Percentiles rank a stretch among this genome's conserved stretches.
Evolutionary conservation across 1,284 basidiomycete genomes (phyloP).

Genomic region (Crepidotus sp.): DNA sequence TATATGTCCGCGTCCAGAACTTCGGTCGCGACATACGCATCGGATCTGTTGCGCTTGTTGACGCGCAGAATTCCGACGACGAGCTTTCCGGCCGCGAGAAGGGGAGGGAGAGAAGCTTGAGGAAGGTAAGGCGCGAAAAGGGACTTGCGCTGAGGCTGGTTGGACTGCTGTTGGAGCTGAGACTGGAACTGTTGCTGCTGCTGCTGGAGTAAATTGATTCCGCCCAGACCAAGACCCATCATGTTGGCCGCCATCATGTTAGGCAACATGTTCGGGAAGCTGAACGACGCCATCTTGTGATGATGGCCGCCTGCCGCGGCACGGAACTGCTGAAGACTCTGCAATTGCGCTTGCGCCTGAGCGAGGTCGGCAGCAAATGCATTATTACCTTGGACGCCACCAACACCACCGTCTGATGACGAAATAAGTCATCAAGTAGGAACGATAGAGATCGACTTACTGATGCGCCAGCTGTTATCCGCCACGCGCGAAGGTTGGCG

Average conservation of each 20-base stretch:
- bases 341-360: slow-evolving; percentile 93
- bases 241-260: slow-evolving; percentile 94
- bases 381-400: slow-evolving; percentile 54
- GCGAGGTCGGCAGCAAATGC: slow-evolving; percentile 76
- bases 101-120: slow-evolving; percentile 92
- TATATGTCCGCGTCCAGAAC: slow-evolving; percentile 99
- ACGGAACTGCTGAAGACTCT: slow-evolving; percentile 94
- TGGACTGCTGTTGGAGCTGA: slow-evolving; percentile 83
- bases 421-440: slow-evolving; percentile 18
- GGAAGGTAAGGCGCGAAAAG: slow-evolving; percentile 98
- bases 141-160: slow-evolving; percentile 92
- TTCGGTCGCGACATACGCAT: slow-evolving; percentile 99
- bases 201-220: slow-evolving; percentile 73
- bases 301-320: slow-evolving; percentile 92
- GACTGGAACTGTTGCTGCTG: slow-evolving; percentile 87
- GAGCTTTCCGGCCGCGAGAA: slow-evolving; percentile 96
- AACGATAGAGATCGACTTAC: slow-evolving; percentile 34
- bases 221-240: slow-evolving; percentile 79
- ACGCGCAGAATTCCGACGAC: slow-evolving; percentile 97
- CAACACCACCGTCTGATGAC: slow-evolving; percentile 60
- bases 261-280: slow-evolving; percentile 93
- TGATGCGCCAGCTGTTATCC: slow-evolving; percentile 84
- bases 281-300: slow-evolving; percentile 95
- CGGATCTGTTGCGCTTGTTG: slow-evolving; percentile 98
- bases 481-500: slow-evolving; percentile 61